Conservation (phyloP, 768 basidiomycete species). For the Lactifluus rugatus region DNA sequence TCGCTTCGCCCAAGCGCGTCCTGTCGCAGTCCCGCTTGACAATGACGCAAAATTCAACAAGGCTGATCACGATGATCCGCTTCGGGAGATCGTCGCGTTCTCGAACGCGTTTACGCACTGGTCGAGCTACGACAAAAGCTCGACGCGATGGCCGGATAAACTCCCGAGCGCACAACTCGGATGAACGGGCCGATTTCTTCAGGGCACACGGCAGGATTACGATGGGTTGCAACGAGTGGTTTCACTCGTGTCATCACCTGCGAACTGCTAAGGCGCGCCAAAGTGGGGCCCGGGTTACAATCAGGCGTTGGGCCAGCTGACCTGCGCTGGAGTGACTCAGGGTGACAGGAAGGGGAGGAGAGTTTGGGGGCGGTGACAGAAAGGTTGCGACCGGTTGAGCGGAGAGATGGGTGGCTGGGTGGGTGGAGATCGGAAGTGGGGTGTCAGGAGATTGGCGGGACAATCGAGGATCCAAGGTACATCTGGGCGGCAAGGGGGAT, state of each 20-base stretch:
- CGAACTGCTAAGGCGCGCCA: slow-evolving; percentile 81
- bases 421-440: slow-evolving; percentile 48
- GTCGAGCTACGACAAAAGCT: slow-evolving; percentile 58
- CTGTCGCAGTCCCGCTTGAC: slow-evolving; percentile 42
- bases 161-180: slow-evolving; percentile 70
- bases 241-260: slow-evolving; percentile 58
- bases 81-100: slow-evolving; percentile 49
- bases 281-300: slow-evolving; percentile 22
- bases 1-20: slow-evolving; percentile 36
- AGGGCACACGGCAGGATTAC: slow-evolving; percentile 47
- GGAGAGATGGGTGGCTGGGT: slow-evolving; percentile 40
- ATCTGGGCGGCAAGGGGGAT: neutral
- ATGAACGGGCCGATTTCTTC: slow-evolving; percentile 78
- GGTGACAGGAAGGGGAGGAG: no score
- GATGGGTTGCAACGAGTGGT: slow-evolving; percentile 42
- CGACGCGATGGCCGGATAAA: slow-evolving; percentile 55
- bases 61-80: slow-evolving; percentile 52
- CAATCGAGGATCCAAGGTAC: neutral
- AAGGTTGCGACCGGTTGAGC: no score
- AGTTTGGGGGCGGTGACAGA: no score
- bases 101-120: slow-evolving; percentile 41
- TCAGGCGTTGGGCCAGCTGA: slow-evolving; percentile 63
- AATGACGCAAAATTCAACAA: slow-evolving; percentile 50
- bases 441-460: slow-evolving; percentile 43
- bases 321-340: slow-evolving; percentile 72